Percentiles rank a stretch among this genome's conserved stretches.
Conservation (phyloP, 2,329 filamentous ascomycete genomes). For the Amphichorda felina region DNA sequence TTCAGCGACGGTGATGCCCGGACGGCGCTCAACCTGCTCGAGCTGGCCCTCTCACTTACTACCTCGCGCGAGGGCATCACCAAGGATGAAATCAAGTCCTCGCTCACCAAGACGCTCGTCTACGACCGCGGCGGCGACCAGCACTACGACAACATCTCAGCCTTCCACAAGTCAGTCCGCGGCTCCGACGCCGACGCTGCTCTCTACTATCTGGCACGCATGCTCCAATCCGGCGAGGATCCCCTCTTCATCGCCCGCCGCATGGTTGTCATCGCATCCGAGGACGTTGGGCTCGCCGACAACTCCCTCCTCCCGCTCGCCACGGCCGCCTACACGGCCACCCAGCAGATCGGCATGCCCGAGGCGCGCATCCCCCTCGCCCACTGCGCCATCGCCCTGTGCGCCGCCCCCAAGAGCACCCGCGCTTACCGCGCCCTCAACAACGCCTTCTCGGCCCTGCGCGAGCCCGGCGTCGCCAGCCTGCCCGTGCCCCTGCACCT, state of each 20-base stretch:
- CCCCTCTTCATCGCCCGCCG: slow-evolving; percentile 84
- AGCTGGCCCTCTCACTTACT: slow-evolving; percentile 68
- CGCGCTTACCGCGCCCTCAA: slow-evolving; percentile 73
- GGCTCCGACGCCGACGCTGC: slow-evolving; percentile 79
- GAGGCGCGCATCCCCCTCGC: slow-evolving; percentile 88
- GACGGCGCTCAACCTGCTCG: slow-evolving; percentile 83
- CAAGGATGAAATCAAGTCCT: slow-evolving; percentile 64
- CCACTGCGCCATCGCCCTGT: slow-evolving; percentile 73
- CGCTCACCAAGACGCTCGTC: slow-evolving; percentile 82
- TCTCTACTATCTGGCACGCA: slow-evolving; percentile 88
- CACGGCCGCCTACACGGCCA: slow-evolving; percentile 74
- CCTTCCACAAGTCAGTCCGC: slow-evolving; percentile 91
- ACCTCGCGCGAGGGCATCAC: slow-evolving; percentile 46
- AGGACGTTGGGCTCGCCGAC: slow-evolving; percentile 87
- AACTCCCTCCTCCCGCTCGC: slow-evolving; percentile 73
- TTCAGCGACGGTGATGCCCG: slow-evolving; percentile 91
- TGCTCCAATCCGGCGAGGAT: slow-evolving; percentile 92
- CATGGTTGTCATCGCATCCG: slow-evolving; percentile 88
- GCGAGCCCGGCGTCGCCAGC: slow-evolving; percentile 72
- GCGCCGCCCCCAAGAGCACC: slow-evolving; percentile 75
- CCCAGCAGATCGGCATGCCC: slow-evolving; percentile 89
- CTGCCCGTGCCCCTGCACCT: slow-evolving; percentile 79
- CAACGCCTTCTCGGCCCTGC: slow-evolving; percentile 66
- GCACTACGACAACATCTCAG: slow-evolving; percentile 95
- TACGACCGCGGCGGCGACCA: slow-evolving; percentile 94